Evolutionary conservation across 208 protist species (phyloP).

Genomic region (Trypanosoma rangeli): DNA sequence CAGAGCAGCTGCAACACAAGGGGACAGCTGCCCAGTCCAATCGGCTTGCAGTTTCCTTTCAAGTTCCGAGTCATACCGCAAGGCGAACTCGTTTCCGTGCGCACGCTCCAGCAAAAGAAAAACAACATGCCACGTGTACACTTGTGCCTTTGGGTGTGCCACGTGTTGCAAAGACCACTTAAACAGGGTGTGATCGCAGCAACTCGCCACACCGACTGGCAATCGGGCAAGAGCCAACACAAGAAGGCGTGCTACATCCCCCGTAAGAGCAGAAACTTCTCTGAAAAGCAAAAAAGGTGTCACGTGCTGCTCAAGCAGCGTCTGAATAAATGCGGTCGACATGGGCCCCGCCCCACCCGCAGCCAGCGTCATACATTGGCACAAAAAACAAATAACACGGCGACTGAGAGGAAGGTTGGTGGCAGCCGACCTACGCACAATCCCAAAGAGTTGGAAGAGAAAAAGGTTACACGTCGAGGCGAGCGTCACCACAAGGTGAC

Average conservation of each 20-base stretch:
- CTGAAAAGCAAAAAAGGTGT: conserved; percentile 22
- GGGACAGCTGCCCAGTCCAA: neutral
- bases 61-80: conserved; percentile 31
- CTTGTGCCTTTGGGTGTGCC: neutral
- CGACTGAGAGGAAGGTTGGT: conserved; percentile 4
- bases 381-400: conserved; percentile 23
- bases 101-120: conserved; percentile 45
- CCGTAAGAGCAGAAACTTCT: conserved; percentile 17
- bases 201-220: conserved; percentile 6
- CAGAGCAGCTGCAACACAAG: conserved; percentile 12
- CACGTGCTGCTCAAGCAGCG: conserved; percentile 27
- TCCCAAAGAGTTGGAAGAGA: conserved; percentile 19
- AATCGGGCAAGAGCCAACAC: conserved; percentile 26
- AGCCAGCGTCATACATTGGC: conserved; percentile 15
- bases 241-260: conserved; percentile 28
- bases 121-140: conserved; percentile 33
- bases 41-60: conserved; percentile 17
- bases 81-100: conserved; percentile 36
- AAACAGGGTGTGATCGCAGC: conserved; percentile 31
- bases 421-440: conserved; percentile 2
- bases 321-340: neutral
- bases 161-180: conserved; percentile 25
- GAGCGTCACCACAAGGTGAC: conserved; percentile 16
- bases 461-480: conserved; percentile 17
- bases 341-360: neutral